Percentiles rank a stretch among this genome's conserved stretches.
phyloP scores from a whole-genome alignment of 805 yeast genomes.

The Saccharomyces paradoxus region DNA sequence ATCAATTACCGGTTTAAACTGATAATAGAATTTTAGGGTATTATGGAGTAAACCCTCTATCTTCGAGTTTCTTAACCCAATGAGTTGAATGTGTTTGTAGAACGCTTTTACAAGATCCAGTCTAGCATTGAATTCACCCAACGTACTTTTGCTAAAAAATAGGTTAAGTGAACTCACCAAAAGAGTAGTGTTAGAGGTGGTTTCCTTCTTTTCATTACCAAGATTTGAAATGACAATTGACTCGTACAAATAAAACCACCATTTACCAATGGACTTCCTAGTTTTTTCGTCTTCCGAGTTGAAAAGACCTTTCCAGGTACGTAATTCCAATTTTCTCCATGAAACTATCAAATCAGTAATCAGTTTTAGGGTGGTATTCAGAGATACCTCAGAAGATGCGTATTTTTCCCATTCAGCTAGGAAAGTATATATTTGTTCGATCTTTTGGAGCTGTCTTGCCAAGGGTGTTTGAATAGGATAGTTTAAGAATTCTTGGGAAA shows the following conservation, averaged over 20 bases:
- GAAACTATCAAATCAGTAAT: conserved; percentile 65
- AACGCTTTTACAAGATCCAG: conserved; percentile 59
- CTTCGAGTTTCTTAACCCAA: conserved; percentile 23
- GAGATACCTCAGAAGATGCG: conserved; percentile 69
- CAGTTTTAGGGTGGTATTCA: conserved; percentile 46
- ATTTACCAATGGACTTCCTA: conserved; percentile 51
- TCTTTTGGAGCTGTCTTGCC: conserved; percentile 66
- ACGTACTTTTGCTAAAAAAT: conserved; percentile 65
- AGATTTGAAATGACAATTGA: conserved; percentile 48
- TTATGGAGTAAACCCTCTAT: conserved; percentile 23
- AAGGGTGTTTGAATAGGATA: conserved; percentile 64
- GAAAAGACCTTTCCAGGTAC: conserved; percentile 77
- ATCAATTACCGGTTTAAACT: conserved; percentile 46
- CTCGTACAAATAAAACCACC: conserved; percentile 92
- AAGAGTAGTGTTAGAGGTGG: conserved; percentile 3
- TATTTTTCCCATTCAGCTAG: conserved; percentile 91
- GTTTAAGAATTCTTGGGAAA: conserved; percentile 55
- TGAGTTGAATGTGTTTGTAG: conserved; percentile 39
- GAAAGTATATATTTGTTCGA: conserved; percentile 78
- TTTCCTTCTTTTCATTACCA: conserved; percentile 22
- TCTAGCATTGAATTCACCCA: conserved; percentile 64
- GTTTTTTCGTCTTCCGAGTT: conserved; percentile 48
- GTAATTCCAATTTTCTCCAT: conserved; percentile 85
- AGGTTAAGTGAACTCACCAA: conserved; percentile 57
- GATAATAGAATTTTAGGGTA: conserved; percentile 55